Base-by-base conservation (phyloP, 306 rosid species). In the Vigna unguiculata region DNA sequence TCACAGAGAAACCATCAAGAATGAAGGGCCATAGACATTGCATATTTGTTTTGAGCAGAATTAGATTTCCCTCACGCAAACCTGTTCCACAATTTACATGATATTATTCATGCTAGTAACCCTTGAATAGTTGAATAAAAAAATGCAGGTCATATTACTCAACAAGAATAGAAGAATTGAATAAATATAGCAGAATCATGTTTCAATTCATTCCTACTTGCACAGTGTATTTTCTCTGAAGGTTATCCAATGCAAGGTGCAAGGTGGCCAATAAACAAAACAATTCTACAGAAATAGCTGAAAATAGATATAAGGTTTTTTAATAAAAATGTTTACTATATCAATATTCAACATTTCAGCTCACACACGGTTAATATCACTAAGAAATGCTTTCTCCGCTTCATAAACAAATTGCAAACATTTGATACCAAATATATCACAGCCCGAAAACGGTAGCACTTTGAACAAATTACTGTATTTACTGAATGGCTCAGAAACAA, bases 21-120 rank as follows among this genome's bases (percentile, higher is more conserved):
- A 69, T 52, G 85, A 68, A 64, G 87, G 55, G n/a, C 90, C 40
- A 34, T 83, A 81, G 69, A 82, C 70, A 4, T 32, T 32, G 6
- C 36, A 6, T 4, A 5, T 32, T 32, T 32, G 36, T 32, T 28
- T 28, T 32, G 40, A 34, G 36, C 7, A 32, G 36, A 32, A 32
- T 32, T 5, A 32, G 6, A 32, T 32, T 74, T 48, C 30, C 52
- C 24, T 66, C 66, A 71, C 5, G 3, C 28, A 17, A 9, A 16
- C 34, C 25, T 40, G 7, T 61, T 52, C 52, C 53, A 51, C 48
- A 34, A 30, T 38, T 59, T 41, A 12, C 17, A 16, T 63, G 28
- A 70, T 43, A 22, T 71, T 76, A 20, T 63, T 69, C 30, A 16
- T 15, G 36, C 21, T 10, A 4, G 30, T 38, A 47, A 22, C 16